Percentiles rank a stretch among this genome's conserved stretches.
phyloP scores from a whole-genome alignment of 2,329 filamentous ascomycete genomes.

The Beauveria varroae region DNA sequence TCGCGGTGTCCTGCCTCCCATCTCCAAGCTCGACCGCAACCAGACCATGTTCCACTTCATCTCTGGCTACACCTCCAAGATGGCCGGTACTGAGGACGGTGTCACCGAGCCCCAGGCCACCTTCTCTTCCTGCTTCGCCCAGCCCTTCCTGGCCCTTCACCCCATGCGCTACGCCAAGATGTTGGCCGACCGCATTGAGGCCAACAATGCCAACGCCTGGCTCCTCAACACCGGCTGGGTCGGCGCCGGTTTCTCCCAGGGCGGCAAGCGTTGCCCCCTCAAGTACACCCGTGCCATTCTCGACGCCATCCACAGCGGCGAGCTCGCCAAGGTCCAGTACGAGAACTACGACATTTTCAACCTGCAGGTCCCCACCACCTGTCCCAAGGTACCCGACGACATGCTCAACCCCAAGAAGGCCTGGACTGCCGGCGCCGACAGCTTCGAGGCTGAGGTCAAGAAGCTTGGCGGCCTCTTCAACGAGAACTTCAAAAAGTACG shows the following conservation, averaged over 20 bases:
- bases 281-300: constrained; percentile 99
- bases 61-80: constrained; percentile 99
- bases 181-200: constrained; percentile 94
- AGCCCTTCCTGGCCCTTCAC: constrained; percentile 97
- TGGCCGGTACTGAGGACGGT: constrained; percentile 97
- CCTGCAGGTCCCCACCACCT: constrained; percentile 87
- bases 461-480: constrained; percentile 87
- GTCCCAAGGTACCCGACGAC: constrained; percentile 81
- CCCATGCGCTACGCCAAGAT: constrained; percentile 99
- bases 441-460: constrained; percentile 80
- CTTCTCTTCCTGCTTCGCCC: constrained; percentile 98
- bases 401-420: constrained; percentile 90
- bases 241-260: constrained; percentile 81
- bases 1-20: constrained; percentile 91
- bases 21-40: constrained; percentile 88
- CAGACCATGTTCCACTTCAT: constrained; percentile 99
- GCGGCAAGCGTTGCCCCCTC: constrained; percentile 92
- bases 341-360: constrained; percentile 97
- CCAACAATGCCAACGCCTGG: constrained; percentile 95
- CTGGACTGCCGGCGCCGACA: constrained; percentile 75
- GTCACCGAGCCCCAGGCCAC: constrained; percentile 96
- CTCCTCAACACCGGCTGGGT: constrained; percentile 98
- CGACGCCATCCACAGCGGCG: constrained; percentile 94
- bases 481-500: constrained; percentile 97
- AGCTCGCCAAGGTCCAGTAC: constrained; percentile 87